phyloP scores from a whole-genome alignment of 225 moss, liverwort and hornwort species.

The Pleurozium schreberi region DNA sequence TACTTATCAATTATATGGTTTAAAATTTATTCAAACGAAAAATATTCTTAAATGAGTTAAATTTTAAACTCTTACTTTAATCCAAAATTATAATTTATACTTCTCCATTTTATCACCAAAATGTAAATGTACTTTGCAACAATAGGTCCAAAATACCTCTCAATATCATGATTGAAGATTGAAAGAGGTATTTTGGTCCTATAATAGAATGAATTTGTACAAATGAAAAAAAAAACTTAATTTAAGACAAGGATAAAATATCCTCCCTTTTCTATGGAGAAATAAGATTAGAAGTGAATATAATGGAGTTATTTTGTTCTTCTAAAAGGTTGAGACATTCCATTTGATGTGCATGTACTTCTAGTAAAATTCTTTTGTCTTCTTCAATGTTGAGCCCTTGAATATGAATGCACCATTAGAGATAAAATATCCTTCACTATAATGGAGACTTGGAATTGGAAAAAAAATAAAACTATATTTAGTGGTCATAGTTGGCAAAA shows the following conservation, averaged over 20 bases:
- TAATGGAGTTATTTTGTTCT: neutral
- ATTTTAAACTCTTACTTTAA: neutral
- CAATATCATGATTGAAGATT: neutral
- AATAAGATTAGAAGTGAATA: no score
- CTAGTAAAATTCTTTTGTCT: neutral
- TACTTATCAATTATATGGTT: no score
- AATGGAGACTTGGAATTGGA: neutral
- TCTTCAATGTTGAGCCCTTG: neutral
- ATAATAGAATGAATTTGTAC: fast-evolving
- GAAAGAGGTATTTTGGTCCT: neutral
- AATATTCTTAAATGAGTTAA: no score
- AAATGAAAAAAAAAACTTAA: neutral
- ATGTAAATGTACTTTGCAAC: neutral
- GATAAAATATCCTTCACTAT: neutral
- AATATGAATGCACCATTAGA: neutral
- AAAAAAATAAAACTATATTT: no score
- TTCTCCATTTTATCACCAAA: neutral
- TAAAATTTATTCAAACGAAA: no score
- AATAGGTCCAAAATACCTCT: neutral
- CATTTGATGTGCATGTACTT: neutral
- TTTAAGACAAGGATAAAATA: neutral
- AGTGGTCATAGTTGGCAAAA: no score
- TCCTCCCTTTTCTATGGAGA: no score
- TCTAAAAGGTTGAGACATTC: neutral
- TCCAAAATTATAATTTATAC: neutral